Base-by-base conservation (phyloP, 2,329 filamentous ascomycete genomes). In the Claviceps fusiformis region DNA sequence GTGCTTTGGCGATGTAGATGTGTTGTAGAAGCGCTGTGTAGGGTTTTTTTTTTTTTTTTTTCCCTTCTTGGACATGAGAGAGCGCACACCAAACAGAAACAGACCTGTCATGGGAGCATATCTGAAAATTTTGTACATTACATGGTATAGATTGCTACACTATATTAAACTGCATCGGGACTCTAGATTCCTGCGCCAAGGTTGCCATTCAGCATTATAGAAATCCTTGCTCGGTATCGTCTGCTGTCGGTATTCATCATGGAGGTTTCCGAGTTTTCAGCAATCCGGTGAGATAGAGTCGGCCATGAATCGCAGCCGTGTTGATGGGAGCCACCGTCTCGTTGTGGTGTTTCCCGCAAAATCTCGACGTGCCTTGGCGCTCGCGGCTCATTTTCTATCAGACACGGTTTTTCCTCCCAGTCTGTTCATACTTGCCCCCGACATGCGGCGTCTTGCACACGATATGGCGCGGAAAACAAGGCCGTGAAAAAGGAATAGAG, bases 1-100 rank as follows among this genome's bases (percentile, higher is more conserved):
- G 44, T 15, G 57, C 82, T 17, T 62, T 70, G 54, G 60, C 63
- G 27, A 53, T 68, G 17, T 60, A 70, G 52, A 62, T 50, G n/a
- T 29, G 10, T n/a, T 29, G 15, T 53, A 35, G 29, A 11, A 9
- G 10, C 35, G 35, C 35, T 37, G 35, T 9, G n/a, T n/a, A n/a
- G n/a, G n/a, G n/a, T n/a, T n/a, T n/a, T n/a, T n/a, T n/a, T n/a
- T n/a, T n/a, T n/a, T n/a, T n/a, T n/a, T n/a, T n/a, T n/a, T n/a
- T n/a, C n/a, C n/a, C n/a, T n/a, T n/a, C n/a, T n/a, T n/a, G n/a
- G n/a, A n/a, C n/a, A n/a, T n/a, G n/a, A n/a, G n/a, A n/a, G n/a
- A n/a, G n/a, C n/a, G n/a, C n/a, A n/a, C n/a, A n/a, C n/a, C n/a
- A n/a, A n/a, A n/a, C n/a, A n/a, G n/a, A n/a, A n/a, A n/a, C n/a